These are phyloP conservation scores for Boletus rubroflammeus DNA, from an alignment of 768 basidiomycete species.

Conservation along the genomic window DNA sequence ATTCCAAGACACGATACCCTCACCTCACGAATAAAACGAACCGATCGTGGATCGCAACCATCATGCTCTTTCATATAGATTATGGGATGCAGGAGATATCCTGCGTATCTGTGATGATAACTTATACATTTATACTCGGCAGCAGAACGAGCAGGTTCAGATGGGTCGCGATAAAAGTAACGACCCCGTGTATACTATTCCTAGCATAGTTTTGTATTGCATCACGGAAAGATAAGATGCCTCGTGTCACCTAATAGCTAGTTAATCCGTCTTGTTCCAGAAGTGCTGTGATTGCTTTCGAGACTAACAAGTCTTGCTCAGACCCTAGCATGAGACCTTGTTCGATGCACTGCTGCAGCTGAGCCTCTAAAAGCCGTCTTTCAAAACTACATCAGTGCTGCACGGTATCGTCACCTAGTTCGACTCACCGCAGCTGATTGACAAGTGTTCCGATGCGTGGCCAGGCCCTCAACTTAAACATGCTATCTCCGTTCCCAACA, in stretches of 20 bases:
- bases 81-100: not conserved
- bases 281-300: conserved; percentile 42
- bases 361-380: conserved; percentile 67
- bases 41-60: not conserved
- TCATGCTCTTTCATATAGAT: not conserved
- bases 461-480: conserved; percentile 70
- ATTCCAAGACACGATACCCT: not conserved
- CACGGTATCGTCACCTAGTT: not conserved
- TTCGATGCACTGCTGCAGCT: conserved; percentile 64
- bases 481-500: conserved; percentile 49
- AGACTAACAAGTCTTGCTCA: conserved; percentile 50
- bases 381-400: not conserved
- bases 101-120: conserved; percentile 5
- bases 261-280: conserved; percentile 36
- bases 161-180: not conserved
- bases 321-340: conserved; percentile 47
- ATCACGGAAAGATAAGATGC: not conserved
- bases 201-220: conserved; percentile 16
- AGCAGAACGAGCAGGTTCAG: not conserved
- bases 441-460: conserved; percentile 90
- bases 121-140: conserved; percentile 6
- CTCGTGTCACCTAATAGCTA: not conserved
- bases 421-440: conserved; percentile 71
- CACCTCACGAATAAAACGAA: not conserved
- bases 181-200: conserved; percentile 4